phyloP scores from a whole-genome alignment of 225 moss, liverwort and hornwort genomes.

The Polytrichum commune region DNA sequence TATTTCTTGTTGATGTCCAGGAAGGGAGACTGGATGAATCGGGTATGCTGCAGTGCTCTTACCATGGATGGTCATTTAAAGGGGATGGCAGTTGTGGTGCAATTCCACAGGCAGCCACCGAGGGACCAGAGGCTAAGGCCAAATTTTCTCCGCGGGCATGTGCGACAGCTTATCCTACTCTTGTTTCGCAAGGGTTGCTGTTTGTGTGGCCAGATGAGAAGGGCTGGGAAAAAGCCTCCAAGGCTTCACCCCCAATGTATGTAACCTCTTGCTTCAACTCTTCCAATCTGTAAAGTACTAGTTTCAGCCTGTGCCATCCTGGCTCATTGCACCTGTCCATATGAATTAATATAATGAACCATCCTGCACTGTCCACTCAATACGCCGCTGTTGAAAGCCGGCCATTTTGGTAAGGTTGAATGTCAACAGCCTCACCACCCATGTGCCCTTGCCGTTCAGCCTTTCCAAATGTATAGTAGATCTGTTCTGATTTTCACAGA shows the following conservation, averaged over 20 bases:
- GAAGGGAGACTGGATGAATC: constrained; percentile 81
- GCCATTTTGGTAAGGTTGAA: too few relatives aligned
- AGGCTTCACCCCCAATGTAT: constrained; percentile 62
- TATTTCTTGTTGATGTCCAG: constrained; percentile 22
- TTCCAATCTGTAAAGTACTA: too few relatives aligned
- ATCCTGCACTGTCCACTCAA: too few relatives aligned
- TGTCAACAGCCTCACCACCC: too few relatives aligned
- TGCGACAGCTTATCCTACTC: constrained; percentile 63
- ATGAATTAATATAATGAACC: too few relatives aligned
- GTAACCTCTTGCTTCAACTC: not conserved
- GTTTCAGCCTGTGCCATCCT: too few relatives aligned
- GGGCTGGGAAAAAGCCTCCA: constrained; percentile 66
- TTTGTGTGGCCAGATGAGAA: constrained; percentile 99
- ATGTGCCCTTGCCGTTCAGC: too few relatives aligned
- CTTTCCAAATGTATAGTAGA: too few relatives aligned
- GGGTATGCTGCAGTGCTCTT: constrained; percentile 95
- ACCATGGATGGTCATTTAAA: constrained; percentile 97
- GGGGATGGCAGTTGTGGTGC: constrained; percentile 83
- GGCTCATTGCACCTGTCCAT: too few relatives aligned
- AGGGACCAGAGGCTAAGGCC: constrained; percentile 75
- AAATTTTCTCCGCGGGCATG: constrained; percentile 79
- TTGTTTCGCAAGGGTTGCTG: constrained; percentile 90
- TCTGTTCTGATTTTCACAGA: too few relatives aligned
- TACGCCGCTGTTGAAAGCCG: too few relatives aligned
- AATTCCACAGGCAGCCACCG: constrained; percentile 78